Conservation (phyloP, 176 grass and related monocot genomes). For the Oryza meridionalis region DNA sequence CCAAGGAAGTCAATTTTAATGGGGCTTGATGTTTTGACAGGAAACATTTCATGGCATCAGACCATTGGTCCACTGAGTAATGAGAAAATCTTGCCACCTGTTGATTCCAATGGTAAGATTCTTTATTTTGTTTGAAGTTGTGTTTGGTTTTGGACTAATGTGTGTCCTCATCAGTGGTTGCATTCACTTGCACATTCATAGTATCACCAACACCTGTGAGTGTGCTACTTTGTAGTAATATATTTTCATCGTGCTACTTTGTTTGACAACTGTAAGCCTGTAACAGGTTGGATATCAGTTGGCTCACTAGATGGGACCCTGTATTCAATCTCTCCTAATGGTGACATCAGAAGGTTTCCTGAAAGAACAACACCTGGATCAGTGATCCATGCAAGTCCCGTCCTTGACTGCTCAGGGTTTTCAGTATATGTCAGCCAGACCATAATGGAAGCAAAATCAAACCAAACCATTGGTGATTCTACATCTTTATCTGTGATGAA, state of each 20-base stretch:
- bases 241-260: neutral
- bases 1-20: constrained; percentile 58
- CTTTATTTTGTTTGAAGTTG: neutral
- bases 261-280: constrained; percentile 12
- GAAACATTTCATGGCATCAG: constrained; percentile 77
- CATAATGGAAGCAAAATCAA: constrained; percentile 63
- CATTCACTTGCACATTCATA: constrained; percentile 28
- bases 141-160: neutral
- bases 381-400: constrained; percentile 65
- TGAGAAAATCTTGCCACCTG: constrained; percentile 49
- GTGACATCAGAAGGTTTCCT: constrained; percentile 63
- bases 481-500: constrained; percentile 64
- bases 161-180: neutral
- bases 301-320: constrained; percentile 78
- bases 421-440: constrained; percentile 62
- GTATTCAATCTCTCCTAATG: constrained; percentile 75
- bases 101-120: constrained; percentile 75
- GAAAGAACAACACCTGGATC: constrained; percentile 56
- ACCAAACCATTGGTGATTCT: constrained; percentile 42
- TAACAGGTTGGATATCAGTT: constrained; percentile 87
- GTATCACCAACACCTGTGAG: neutral
- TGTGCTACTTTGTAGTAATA: constrained; percentile 6
- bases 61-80: constrained; percentile 65
- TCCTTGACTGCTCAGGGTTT: constrained; percentile 76
- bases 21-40: constrained; percentile 69